Conservation (phyloP, 805 yeast species). For the Tetrapisispora nanseiensis region DNA sequence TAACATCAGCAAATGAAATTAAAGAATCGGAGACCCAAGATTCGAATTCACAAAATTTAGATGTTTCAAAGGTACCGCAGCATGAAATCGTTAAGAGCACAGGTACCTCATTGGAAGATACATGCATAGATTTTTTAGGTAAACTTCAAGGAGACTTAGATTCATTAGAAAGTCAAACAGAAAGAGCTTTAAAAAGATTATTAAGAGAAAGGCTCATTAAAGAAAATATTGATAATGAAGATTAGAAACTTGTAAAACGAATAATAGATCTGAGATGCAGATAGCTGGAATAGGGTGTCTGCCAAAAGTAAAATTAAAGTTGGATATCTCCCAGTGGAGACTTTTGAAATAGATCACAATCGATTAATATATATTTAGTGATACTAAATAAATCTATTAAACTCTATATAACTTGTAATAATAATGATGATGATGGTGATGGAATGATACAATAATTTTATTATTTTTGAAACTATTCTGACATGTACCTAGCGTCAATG, state of each 20-base stretch:
- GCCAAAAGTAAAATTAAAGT: too few species aligned
- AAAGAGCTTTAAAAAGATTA: constrained; percentile 31
- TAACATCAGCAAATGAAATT: background rate
- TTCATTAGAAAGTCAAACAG: constrained; percentile 34
- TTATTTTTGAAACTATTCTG: background rate
- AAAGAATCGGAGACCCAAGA: background rate
- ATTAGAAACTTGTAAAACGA: too few species aligned
- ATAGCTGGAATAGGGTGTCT: too few species aligned
- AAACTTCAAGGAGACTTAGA: constrained; percentile 33
- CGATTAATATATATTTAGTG: background rate
- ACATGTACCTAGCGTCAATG: constrained; percentile 43
- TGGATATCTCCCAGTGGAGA: too few species aligned
- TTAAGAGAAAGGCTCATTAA: constrained; percentile 30
- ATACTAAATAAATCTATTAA: background rate
- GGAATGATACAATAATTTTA: background rate
- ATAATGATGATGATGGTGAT: background rate
- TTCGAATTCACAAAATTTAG: background rate
- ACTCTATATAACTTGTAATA: background rate
- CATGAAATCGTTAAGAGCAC: background rate
- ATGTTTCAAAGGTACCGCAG: background rate
- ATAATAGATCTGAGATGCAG: too few species aligned
- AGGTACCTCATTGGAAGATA: constrained; percentile 8
- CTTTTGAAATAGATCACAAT: too few species aligned
- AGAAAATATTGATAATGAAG: background rate
- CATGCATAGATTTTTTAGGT: constrained; percentile 30